These are phyloP conservation scores for Pneumocystis carinii DNA, from an alignment of 1,139 yeast species.

Conservation along the genomic window DNA sequence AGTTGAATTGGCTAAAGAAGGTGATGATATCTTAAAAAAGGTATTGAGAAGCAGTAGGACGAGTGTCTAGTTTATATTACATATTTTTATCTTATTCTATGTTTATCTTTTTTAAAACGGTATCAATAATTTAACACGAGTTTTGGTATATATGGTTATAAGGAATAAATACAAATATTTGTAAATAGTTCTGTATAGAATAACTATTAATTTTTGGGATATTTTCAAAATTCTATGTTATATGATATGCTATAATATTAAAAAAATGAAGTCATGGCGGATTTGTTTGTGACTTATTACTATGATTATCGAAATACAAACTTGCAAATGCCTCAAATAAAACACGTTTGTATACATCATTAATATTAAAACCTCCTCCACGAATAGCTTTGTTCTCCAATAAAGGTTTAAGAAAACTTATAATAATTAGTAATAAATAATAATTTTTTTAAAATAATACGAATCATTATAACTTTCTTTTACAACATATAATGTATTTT, in stretches of 20 bases:
- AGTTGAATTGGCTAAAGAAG: slow-evolving; percentile 15
- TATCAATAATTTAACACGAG: background rate
- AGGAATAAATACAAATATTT: background rate
- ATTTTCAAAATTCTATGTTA: background rate
- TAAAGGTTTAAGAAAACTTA: slow-evolving; percentile 18
- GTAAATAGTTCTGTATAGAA: background rate
- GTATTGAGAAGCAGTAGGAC: background rate
- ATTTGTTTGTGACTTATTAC: background rate
- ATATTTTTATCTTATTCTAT: background rate
- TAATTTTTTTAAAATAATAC: slow-evolving; percentile 29
- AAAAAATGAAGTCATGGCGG: background rate
- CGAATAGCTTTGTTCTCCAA: slow-evolving; percentile 51
- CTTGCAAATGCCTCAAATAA: slow-evolving; percentile 84
- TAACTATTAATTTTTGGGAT: background rate
- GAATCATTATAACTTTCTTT: slow-evolving; percentile 47
- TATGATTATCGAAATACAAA: slow-evolving; percentile 39
- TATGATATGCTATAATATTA: background rate
- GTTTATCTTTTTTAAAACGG: background rate
- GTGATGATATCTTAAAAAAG: background rate
- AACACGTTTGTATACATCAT: slow-evolving; percentile 57
- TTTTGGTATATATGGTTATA: background rate
- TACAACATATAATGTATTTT: slow-evolving; percentile 31
- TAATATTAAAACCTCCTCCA: slow-evolving; percentile 76
- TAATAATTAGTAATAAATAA: background rate
- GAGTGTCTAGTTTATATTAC: background rate